Percentiles rank a stretch among this genome's conserved stretches.
Evolutionary conservation across 225 moss, liverwort and hornwort species (phyloP).

Genomic region (Polytrichum formosum): DNA sequence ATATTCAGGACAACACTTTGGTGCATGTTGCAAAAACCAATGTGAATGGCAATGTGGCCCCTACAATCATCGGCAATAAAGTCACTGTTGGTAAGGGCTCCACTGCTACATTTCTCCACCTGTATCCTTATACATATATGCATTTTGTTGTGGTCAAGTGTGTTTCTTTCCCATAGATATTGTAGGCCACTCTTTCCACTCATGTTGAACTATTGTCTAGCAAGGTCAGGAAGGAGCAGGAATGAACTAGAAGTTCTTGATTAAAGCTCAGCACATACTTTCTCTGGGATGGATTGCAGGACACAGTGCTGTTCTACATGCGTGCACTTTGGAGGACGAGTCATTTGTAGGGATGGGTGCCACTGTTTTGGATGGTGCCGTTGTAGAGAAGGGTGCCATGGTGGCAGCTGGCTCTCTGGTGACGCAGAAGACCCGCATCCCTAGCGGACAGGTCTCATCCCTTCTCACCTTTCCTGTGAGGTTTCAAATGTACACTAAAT

Average conservation of each 20-base stretch:
- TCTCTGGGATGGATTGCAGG: conserved; percentile 31
- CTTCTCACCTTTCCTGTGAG: background rate
- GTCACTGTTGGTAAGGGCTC: conserved; percentile 74
- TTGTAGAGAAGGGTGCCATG: conserved; percentile 89
- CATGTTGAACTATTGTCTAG: no score
- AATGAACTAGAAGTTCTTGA: no score
- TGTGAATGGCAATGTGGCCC: conserved; percentile 57
- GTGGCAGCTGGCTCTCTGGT: conserved; percentile 88
- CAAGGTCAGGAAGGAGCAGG: no score
- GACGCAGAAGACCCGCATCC: conserved; percentile 67
- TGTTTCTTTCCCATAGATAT: no score
- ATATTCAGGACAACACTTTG: conserved; percentile 92
- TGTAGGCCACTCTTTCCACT: no score
- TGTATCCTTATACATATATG: no score
- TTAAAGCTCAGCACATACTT: no score
- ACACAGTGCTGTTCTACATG: conserved; percentile 84
- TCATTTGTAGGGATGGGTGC: conserved; percentile 98
- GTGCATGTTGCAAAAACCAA: conserved; percentile 74
- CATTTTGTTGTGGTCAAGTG: no score
- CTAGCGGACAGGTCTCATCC: conserved; percentile 67
- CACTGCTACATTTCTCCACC: background rate
- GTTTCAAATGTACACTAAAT: no score
- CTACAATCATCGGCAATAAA: conserved; percentile 81
- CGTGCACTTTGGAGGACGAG: conserved; percentile 90
- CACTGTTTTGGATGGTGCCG: conserved; percentile 77